Conservation (phyloP, 139 green algal genomes). For the Zygnema cylindricum region DNA sequence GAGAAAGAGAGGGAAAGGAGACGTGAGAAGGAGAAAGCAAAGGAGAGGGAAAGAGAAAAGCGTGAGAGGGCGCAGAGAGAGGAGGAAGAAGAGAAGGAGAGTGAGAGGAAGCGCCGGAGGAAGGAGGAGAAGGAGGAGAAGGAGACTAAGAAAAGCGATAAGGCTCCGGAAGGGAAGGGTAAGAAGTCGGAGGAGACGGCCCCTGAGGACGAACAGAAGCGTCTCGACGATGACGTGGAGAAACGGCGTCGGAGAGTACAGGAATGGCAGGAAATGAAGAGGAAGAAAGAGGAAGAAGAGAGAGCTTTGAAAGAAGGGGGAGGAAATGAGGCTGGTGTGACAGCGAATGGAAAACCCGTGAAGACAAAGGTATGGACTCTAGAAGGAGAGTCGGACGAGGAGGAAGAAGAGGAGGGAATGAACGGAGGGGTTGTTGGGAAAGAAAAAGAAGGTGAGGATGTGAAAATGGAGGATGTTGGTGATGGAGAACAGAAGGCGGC, state of each 20-base stretch:
- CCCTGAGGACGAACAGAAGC: too few species aligned
- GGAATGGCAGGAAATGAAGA: background rate
- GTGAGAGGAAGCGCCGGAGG: background rate
- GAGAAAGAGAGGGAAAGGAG: conserved; percentile 11
- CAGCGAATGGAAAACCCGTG: too few species aligned
- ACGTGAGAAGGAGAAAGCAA: background rate
- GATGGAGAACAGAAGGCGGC: conserved; percentile 29
- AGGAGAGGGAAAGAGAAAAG: background rate
- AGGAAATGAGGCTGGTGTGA: conserved; percentile 17
- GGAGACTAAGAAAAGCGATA: too few species aligned
- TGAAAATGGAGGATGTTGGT: conserved; percentile 26
- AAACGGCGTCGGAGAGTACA: too few species aligned
- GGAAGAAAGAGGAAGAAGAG: background rate
- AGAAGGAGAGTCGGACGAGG: background rate
- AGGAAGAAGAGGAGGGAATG: conserved; percentile 7
- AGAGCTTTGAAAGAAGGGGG: background rate
- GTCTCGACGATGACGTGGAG: too few species aligned
- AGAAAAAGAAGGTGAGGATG: background rate
- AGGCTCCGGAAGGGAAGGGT: too few species aligned
- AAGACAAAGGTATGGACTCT: conserved; percentile 9
- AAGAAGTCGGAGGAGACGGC: too few species aligned
- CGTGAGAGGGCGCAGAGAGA: background rate
- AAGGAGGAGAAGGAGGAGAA: conserved; percentile 11
- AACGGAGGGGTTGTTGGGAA: conserved; percentile 15
- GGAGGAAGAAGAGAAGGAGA: background rate